Base-by-base conservation (phyloP, 2,329 filamentous ascomycete species). In the Epichloe glyceriae region DNA sequence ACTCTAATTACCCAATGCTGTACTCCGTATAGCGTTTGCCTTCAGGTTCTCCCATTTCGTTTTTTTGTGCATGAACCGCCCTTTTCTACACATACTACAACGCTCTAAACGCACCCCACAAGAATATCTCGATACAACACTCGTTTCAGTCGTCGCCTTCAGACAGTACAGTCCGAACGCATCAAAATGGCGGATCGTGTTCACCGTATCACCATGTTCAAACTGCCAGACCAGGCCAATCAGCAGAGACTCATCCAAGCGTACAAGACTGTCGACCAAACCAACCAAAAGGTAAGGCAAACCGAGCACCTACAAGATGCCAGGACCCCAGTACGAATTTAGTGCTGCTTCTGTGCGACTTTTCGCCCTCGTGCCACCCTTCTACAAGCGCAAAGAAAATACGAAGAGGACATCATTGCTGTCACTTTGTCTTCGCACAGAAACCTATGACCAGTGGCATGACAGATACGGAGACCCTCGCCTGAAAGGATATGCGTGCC, bases 151-250 rank as follows among this genome's bases (percentile, higher is more conserved):
- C 47, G 8, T 20, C 30, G n/a, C 44, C 47, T 12, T 17, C 17
- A 38, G 17, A 41, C 34, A 12, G 30, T 22, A 48, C 22, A 54
- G 11, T 35, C 19, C 26, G 12, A 30, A 49, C 4, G 46, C 40
- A 19, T 46, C 54, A 55, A 48, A 22, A 61, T 75, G 71, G 63
- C 68, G 17, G 61, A 62, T 55, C 68, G 65, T 46, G 64, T 77
- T 53, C 68, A 73, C 59, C 68, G 75, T 49, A 61, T 74, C 37
- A 78, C 75, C 55, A 69, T 78, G 68, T 78, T 78, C 70, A 78
- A 77, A 66, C 57, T 76, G 38, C 69, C 73, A 20, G 66, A 69
- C 44, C 58, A 62, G 52, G 72, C 67, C 43, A 66, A 71, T 55
- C 71, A 71, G 60, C 53, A 68, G 57, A 66, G 63, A 59, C 57